phyloP scores from a whole-genome alignment of 2,329 filamentous ascomycete genomes.

The Madurella fahalii region DNA sequence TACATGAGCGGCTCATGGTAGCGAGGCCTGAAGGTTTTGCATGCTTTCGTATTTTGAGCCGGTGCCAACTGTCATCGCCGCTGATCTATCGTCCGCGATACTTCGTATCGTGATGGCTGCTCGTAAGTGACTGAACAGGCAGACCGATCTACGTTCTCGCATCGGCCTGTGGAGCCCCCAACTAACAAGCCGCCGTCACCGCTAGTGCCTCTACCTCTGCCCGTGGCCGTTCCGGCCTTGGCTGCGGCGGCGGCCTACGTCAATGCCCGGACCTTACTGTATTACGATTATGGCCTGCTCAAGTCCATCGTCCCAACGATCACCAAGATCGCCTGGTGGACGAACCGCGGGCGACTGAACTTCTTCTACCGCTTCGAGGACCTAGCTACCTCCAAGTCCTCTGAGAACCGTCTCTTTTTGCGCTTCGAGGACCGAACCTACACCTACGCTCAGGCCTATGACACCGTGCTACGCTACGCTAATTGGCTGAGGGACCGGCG shows the following conservation, averaged over 20 bases:
- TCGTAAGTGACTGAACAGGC: constrained; percentile 13
- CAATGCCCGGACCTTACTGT: constrained; percentile 65
- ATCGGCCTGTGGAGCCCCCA: background rate
- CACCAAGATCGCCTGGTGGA: constrained; percentile 41
- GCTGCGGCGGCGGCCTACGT: constrained; percentile 70
- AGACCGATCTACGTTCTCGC: background rate
- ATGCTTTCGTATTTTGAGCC: no score
- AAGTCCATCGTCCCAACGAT: constrained; percentile 46
- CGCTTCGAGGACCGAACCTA: constrained; percentile 65
- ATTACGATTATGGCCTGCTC: constrained; percentile 63
- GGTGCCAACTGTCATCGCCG: no score
- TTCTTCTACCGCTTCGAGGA: constrained; percentile 73
- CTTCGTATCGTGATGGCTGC: constrained; percentile 14
- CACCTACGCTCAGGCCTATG: constrained; percentile 74
- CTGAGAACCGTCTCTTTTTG: constrained; percentile 56
- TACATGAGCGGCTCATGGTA: background rate
- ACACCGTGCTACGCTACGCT: constrained; percentile 66
- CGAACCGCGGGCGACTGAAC: constrained; percentile 59
- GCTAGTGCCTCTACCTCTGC: constrained; percentile 37
- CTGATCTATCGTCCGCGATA: background rate
- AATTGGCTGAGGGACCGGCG: constrained; percentile 66
- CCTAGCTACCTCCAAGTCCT: constrained; percentile 49
- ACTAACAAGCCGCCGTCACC: background rate
- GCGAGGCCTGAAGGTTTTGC: background rate
- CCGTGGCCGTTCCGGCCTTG: constrained; percentile 56